These are phyloP conservation scores for Colletotrichum sp. DNA, from an alignment of 2,329 filamentous ascomycete species.

Conservation along the genomic window DNA sequence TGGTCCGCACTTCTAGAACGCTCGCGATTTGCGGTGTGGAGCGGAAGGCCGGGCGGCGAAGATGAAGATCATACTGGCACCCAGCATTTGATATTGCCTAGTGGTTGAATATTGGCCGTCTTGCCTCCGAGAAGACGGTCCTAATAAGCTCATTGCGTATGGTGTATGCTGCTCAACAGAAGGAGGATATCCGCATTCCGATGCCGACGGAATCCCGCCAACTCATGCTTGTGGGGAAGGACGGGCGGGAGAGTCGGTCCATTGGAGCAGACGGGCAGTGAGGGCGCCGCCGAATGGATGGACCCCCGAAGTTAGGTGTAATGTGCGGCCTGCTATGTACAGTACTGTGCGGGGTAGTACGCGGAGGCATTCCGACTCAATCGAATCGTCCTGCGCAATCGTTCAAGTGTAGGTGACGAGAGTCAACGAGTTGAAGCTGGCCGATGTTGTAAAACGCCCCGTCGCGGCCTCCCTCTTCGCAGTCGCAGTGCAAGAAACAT, in stretches of 20 bases:
- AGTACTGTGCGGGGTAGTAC: background rate
- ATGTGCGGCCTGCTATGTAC: background rate
- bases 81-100: background rate
- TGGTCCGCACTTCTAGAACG: conserved; percentile 10
- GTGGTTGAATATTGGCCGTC: background rate
- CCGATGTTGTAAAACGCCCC: background rate
- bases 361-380: background rate
- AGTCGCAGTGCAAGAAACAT: background rate
- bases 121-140: background rate
- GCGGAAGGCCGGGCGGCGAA: background rate
- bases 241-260: background rate
- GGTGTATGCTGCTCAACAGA: background rate
- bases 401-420: background rate
- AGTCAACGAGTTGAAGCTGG: background rate
- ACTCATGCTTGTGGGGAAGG: background rate
- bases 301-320: background rate
- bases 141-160: background rate
- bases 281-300: background rate
- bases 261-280: background rate
- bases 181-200: background rate
- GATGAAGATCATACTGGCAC: background rate
- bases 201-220: conserved; percentile 4
- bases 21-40: conserved; percentile 6
- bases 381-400: background rate
- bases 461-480: background rate